Base-by-base conservation (phyloP, 1,139 yeast genomes). In the Pichia sp. region DNA sequence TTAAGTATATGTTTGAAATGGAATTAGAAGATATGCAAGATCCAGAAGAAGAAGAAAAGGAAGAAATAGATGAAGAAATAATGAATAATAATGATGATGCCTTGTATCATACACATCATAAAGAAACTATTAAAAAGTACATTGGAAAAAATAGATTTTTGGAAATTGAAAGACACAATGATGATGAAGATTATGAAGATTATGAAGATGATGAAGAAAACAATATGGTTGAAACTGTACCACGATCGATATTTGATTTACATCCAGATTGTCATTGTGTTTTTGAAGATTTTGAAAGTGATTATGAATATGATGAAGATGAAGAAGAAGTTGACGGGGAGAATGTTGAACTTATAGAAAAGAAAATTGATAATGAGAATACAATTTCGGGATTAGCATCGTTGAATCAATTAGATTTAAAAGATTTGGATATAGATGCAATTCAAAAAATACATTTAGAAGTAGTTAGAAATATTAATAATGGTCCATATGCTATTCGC, bases 1-100 rank as follows among this genome's bases (percentile, higher is more conserved):
- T 82, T 18, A 66, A 73, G 43, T 83, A 82, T 54, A 78, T 83
- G 62, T 81, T 81, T 57, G 87, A 80, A 41, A 69, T 70, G 52
- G 86, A 79, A 50, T 69, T 63, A 20, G 69, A 67, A 10, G 50
- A 49, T 13, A 54, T 50, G 39, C 47, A 53, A 20, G 51, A 48
- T 9, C 60, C 61, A 38, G 61, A 56, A 32, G 61, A 55, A 35
- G 61, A 54, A 9, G 62, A 56, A 5, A 51, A 48, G 13, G 35
- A 39, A 5, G 25, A 26, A 19, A 36, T 41, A 13, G 19, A 25
- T 6, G 28, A 14, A 11, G 28, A 23, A 3, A 20, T 5, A 6
- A 11, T 23, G 16, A 28, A 14, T 3, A 13, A 26, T 13, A 23
- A 28, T 44, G 20, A n/a, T 24, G 35, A 25, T 19, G 31, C 20